Percentiles rank a stretch among this genome's conserved stretches.
These are phyloP conservation scores for Nicotiana undulata DNA, from an alignment of 257 asterid species.

Conservation along the genomic window DNA sequence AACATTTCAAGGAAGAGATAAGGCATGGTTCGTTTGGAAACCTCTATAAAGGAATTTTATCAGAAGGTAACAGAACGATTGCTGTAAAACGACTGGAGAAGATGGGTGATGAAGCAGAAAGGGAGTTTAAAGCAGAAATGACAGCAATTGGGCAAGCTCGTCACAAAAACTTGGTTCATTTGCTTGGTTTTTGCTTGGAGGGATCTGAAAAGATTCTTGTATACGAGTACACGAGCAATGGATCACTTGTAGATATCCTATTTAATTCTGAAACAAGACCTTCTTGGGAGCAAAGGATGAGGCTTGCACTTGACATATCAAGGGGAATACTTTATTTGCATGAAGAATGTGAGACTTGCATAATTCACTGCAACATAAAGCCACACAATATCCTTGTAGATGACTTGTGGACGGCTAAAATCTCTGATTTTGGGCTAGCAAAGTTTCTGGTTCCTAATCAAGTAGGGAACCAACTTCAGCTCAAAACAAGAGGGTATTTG, in stretches of 20 bases:
- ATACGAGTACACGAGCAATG: slow-evolving; percentile 47
- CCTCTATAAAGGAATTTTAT: slow-evolving; percentile 34
- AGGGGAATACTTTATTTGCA: slow-evolving; percentile 51
- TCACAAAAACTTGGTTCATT: slow-evolving; percentile 41
- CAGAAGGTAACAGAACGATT: slow-evolving; percentile 9
- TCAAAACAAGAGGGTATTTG: slow-evolving; percentile 12
- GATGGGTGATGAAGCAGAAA: slow-evolving; percentile 26
- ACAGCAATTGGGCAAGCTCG: slow-evolving; percentile 38
- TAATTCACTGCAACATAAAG: slow-evolving; percentile 58
- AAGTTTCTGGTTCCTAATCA: background rate
- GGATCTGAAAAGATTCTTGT: slow-evolving; percentile 36
- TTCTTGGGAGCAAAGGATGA: slow-evolving; percentile 30
- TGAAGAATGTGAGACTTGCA: slow-evolving; percentile 50
- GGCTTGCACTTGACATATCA: slow-evolving; percentile 34
- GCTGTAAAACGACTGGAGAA: slow-evolving; percentile 45
- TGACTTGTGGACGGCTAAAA: slow-evolving; percentile 19
- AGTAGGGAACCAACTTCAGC: slow-evolving; percentile 1
- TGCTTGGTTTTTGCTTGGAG: slow-evolving; percentile 46
- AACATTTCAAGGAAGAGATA: slow-evolving; percentile 33
- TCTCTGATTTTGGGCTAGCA: background rate
- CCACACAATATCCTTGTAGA: slow-evolving; percentile 56
- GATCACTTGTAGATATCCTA: slow-evolving; percentile 38
- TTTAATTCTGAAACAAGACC: slow-evolving; percentile 17
- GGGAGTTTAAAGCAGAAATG: slow-evolving; percentile 44
- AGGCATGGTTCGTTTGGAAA: slow-evolving; percentile 39